Evolutionary conservation across 2,329 filamentous ascomycete species (phyloP).

Genomic region (Emergomyces africanus): DNA sequence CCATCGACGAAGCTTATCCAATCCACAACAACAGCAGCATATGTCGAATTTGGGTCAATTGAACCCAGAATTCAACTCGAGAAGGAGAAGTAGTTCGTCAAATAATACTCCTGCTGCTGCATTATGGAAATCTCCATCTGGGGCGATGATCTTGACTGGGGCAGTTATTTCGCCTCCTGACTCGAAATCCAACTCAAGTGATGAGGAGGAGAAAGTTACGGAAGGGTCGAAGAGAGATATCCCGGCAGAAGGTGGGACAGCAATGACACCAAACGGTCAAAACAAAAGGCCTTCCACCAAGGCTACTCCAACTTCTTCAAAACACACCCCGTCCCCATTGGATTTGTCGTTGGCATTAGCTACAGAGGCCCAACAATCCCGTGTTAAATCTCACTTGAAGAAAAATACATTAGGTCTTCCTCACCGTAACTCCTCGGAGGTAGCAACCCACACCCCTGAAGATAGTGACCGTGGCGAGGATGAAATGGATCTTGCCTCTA

Average conservation of each 20-base stretch:
- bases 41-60: constrained; percentile 18
- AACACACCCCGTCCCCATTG: background rate
- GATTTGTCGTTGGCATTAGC: constrained; percentile 1
- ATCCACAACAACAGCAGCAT: constrained; percentile 25
- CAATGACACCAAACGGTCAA: constrained; percentile 62
- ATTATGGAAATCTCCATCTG: constrained; percentile 71
- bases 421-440: constrained; percentile 11
- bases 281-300: constrained; percentile 9
- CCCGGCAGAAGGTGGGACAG: constrained; percentile 60
- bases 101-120: constrained; percentile 7
- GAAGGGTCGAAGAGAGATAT: constrained; percentile 32
- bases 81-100: constrained; percentile 1
- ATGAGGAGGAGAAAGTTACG: constrained; percentile 54
- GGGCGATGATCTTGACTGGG: constrained; percentile 64
- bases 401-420: background rate
- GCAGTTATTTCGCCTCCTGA: constrained; percentile 88
- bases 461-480: constrained; percentile 45
- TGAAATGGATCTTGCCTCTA: constrained; percentile 44
- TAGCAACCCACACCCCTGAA: constrained; percentile 21
- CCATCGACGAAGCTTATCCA: constrained; percentile 47
- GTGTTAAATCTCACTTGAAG: background rate
- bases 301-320: constrained; percentile 10
- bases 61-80: constrained; percentile 10
- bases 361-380: background rate
- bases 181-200: constrained; percentile 66